Evolutionary conservation across 352 stramenopile species (phyloP).

Genomic region (Phytophthora vignae): DNA sequence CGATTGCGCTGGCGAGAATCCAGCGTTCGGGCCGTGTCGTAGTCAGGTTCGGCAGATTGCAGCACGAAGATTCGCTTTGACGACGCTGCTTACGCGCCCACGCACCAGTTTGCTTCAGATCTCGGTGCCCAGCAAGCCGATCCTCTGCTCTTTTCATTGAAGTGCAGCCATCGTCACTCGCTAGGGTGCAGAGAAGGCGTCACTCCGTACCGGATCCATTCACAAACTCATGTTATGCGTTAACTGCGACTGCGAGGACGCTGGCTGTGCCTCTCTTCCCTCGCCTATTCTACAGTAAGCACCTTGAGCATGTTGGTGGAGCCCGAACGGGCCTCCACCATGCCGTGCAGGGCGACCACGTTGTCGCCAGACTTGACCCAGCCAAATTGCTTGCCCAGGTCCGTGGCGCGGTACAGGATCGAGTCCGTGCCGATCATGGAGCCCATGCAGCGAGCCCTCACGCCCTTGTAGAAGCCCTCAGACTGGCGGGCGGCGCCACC

Average conservation of each 20-base stretch:
- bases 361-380: conserved; percentile 91
- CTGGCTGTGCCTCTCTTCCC: background rate
- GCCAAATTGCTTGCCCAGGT: conserved; percentile 88
- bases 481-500: conserved; percentile 66
- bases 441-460: conserved; percentile 72
- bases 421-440: conserved; percentile 93
- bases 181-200: background rate
- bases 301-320: conserved; percentile 95
- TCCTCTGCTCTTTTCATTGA: conserved; percentile 26
- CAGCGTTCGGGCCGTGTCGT: too few relatives aligned
- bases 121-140: background rate
- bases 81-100: background rate
- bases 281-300: conserved; percentile 82
- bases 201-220: background rate
- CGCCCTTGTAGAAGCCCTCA: conserved; percentile 77
- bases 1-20: too few relatives aligned
- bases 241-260: conserved; percentile 14
- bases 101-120: conserved; percentile 7
- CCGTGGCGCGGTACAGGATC: conserved; percentile 89
- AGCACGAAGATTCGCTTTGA: background rate
- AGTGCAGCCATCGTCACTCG: conserved; percentile 8
- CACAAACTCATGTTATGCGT: conserved; percentile 29
- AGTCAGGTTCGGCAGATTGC: background rate
- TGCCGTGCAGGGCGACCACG: conserved; percentile 91
- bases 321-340: conserved; percentile 87